A percentile compares a stretch with the other conserved stretches of the same genome.
These are phyloP conservation scores for Dalbergia cochinchinensis DNA, from an alignment of 306 rosid genomes.

Conservation along the genomic window DNA sequence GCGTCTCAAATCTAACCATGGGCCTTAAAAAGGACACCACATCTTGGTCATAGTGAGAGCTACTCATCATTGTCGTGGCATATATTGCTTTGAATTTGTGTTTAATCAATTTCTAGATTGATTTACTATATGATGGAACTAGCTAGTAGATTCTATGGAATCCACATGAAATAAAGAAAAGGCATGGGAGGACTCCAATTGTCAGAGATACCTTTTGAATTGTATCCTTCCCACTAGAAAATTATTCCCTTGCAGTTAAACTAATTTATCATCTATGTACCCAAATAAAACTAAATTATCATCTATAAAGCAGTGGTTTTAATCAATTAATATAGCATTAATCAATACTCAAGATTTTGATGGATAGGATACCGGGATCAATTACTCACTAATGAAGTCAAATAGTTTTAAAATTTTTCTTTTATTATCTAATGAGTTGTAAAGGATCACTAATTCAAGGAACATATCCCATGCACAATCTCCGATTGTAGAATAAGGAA, in stretches of 20 bases:
- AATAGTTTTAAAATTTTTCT: slow-evolving; percentile 2
- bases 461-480: slow-evolving; percentile 44
- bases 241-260: slow-evolving; percentile 46
- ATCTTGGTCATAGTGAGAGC: slow-evolving; percentile 3
- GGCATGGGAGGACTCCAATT: slow-evolving; percentile 27
- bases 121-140: slow-evolving; percentile 24
- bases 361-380: slow-evolving; percentile 45
- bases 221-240: slow-evolving; percentile 18
- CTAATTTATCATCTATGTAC: slow-evolving; percentile 8
- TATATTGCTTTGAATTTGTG: slow-evolving; percentile 37
- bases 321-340: background rate
- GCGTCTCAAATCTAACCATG: slow-evolving; percentile 35
- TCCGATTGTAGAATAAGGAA: slow-evolving; percentile 44
- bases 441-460: slow-evolving; percentile 47
- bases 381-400: slow-evolving; percentile 22
- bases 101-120: background rate
- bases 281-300: slow-evolving; percentile 48
- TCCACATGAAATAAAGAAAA: slow-evolving; percentile 18
- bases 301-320: slow-evolving; percentile 12
- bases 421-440: slow-evolving; percentile 43
- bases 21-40: background rate
- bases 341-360: slow-evolving; percentile 36
- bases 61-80: slow-evolving; percentile 11
- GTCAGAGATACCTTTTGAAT: slow-evolving; percentile 8
- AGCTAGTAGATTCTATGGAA: slow-evolving; percentile 46